Conservation (phyloP, 2,329 filamentous ascomycete species). For the Penicillium sp. region DNA sequence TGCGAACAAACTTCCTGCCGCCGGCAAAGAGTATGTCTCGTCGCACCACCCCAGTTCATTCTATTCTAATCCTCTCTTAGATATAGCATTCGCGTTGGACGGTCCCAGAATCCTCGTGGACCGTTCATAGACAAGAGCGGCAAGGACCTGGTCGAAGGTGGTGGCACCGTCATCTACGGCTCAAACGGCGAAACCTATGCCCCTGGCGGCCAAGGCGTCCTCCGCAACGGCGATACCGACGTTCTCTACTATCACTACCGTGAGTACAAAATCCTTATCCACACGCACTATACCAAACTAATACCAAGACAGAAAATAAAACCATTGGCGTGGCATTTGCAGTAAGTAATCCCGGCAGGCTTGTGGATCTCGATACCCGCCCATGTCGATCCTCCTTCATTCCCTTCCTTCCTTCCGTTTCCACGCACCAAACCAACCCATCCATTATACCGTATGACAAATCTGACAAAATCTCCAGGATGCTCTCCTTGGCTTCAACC, state of each 20-base stretch:
- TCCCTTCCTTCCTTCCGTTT: constrained; percentile 1
- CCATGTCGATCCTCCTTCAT: constrained; percentile 23
- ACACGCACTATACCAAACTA: not conserved
- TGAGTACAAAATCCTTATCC: constrained; percentile 15
- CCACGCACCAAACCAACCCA: not conserved
- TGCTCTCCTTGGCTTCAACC: constrained; percentile 33
- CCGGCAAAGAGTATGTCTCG: constrained; percentile 50
- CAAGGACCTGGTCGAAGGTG: constrained; percentile 55
- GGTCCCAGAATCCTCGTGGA: constrained; percentile 53
- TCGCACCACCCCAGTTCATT: not conserved
- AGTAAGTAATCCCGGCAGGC: constrained; percentile 21
- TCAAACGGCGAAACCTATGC: constrained; percentile 63
- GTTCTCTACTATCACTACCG: constrained; percentile 38
- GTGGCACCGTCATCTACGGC: constrained; percentile 61
- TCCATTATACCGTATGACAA: constrained; percentile 11
- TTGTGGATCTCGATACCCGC: constrained; percentile 11
- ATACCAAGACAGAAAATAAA: constrained; percentile 27
- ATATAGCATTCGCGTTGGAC: constrained; percentile 65
- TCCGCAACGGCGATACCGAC: constrained; percentile 45
- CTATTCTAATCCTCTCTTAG: constrained; percentile 15
- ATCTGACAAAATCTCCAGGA: constrained; percentile 28
- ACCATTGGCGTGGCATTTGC: constrained; percentile 30
- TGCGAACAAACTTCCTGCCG: constrained; percentile 41
- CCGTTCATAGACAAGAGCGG: constrained; percentile 57
- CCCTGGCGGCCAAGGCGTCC: constrained; percentile 64